phyloP scores from a whole-genome alignment of 2,329 filamentous ascomycete species.

The Chaetomium globosum region DNA sequence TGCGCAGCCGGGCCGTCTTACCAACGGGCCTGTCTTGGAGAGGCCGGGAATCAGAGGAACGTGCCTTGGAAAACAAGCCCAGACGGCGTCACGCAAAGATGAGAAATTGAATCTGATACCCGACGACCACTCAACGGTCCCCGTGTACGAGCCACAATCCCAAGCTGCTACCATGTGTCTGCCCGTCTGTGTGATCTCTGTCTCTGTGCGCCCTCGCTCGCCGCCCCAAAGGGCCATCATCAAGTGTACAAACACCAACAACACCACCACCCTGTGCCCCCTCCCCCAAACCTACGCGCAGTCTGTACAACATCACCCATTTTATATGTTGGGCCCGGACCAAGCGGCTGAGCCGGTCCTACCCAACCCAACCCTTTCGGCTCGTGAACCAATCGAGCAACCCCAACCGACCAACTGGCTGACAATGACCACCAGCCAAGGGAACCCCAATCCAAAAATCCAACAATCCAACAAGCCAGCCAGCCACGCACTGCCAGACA shows the following conservation, averaged over 20 bases:
- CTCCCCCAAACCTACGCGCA: no score
- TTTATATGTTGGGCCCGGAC: no score
- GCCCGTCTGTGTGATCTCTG: neutral
- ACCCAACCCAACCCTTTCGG: no score
- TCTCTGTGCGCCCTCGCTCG: neutral
- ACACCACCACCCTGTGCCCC: neutral
- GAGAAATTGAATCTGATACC: neutral
- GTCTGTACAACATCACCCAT: neutral
- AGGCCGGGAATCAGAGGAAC: neutral
- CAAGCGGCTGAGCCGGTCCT: neutral
- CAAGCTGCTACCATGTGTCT: neutral
- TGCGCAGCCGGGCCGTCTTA: neutral
- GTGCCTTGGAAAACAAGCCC: neutral
- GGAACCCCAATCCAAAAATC: neutral
- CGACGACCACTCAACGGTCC: neutral
- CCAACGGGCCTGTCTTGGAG: neutral
- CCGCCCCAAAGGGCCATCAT: neutral
- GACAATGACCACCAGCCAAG: no score
- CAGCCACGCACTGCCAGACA: neutral
- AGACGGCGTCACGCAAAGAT: neutral
- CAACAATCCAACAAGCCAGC: neutral
- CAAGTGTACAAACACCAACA: constrained; percentile 1
- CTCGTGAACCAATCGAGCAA: no score
- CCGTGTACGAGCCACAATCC: neutral
- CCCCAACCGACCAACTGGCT: no score